Evolutionary conservation across 75 land plant genomes (phyloP), one percentile per base, ranked within the genome.

Genomic region (Sequoiadendron giganteum): DNA sequence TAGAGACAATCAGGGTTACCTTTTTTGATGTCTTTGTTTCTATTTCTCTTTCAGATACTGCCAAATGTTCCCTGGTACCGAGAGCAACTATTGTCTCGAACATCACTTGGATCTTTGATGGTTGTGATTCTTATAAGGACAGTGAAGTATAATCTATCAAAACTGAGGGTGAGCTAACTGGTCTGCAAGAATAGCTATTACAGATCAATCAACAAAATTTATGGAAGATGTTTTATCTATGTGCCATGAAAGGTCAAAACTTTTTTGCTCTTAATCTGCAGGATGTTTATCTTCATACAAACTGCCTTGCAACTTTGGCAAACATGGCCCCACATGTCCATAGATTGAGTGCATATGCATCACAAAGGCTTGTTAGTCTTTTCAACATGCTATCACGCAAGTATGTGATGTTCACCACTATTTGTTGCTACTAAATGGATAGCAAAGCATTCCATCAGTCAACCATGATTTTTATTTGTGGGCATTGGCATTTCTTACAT

Each of bases 281-380:
- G 97, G 98, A 97, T 92, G 89, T 97, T 19, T 97, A 93, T 89
- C 96, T 97, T 40, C 98, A 97, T 89, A 97, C 98, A 84, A 97
- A 95, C 83, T 97, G 98, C 85, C 91, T 97, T 15, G 98, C 98
- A 89, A 93, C 90, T 86, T 93, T 96, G 89, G 97, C 98, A 86
- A 97, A 97, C 90, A 97, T 97, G 98, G 98, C 98, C 16, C 97
- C 98, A 52, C 98, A 97, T 92, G 94, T 91, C 65, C 97, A 97
- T 89, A 92, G 91, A 65, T 91, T 97, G 88, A 97, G 92, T 94
- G 93, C 96, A 48, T 97, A 97, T 94, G 98, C 97, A 83, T 92
- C 98, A 32, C 98, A 97, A 87, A 92, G 97, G 90, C 92, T 97
- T 68, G 95, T 97, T 88, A 97, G 98, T 93, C 97, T 97, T 88